Conservation (phyloP, 2,329 filamentous ascomycete genomes). For the Cladosporium austrohemisphaericum region DNA sequence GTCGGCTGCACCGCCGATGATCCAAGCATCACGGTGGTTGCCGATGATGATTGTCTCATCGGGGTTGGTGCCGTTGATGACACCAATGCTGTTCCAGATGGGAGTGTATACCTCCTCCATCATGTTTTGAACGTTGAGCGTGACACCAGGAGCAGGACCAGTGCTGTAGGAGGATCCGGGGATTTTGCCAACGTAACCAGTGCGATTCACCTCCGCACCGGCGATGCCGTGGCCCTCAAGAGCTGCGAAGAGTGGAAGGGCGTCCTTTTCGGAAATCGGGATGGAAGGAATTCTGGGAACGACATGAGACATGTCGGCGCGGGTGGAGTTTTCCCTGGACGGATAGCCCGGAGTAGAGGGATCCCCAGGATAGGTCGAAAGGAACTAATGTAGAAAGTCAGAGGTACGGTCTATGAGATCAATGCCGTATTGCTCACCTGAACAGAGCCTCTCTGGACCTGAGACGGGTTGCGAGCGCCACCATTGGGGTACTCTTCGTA, state of each 20-base stretch:
- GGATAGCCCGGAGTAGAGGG: conserved; percentile 84
- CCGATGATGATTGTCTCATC: conserved; percentile 54
- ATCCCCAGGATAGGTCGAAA: conserved; percentile 58
- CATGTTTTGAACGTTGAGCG: conserved; percentile 70
- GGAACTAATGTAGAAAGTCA: conserved; percentile 53
- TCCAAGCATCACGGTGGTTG: conserved; percentile 55
- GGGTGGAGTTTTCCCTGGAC: conserved; percentile 73
- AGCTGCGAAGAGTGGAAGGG: conserved; percentile 73
- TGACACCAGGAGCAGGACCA: conserved; percentile 68
- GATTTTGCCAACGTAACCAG: conserved; percentile 68
- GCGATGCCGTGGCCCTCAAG: conserved; percentile 77
- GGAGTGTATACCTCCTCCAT: conserved; percentile 79
- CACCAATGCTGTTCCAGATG: conserved; percentile 70
- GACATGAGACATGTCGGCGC: conserved; percentile 60
- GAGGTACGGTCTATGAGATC: no score
- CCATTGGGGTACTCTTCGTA: conserved; percentile 42
- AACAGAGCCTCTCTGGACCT: conserved; percentile 46
- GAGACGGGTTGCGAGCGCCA: conserved; percentile 43
- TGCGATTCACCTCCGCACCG: conserved; percentile 37
- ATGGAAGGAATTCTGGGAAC: conserved; percentile 79
- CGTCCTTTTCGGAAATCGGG: conserved; percentile 79
- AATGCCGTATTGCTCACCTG: no score
- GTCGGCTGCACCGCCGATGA: conserved; percentile 48
- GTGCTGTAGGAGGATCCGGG: conserved; percentile 69
- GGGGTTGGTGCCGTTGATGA: conserved; percentile 63